Evolutionary conservation across 352 stramenopile genomes (phyloP), one percentile per base, ranked within the genome.

Genomic region (Globisporangium uncinulatum): DNA sequence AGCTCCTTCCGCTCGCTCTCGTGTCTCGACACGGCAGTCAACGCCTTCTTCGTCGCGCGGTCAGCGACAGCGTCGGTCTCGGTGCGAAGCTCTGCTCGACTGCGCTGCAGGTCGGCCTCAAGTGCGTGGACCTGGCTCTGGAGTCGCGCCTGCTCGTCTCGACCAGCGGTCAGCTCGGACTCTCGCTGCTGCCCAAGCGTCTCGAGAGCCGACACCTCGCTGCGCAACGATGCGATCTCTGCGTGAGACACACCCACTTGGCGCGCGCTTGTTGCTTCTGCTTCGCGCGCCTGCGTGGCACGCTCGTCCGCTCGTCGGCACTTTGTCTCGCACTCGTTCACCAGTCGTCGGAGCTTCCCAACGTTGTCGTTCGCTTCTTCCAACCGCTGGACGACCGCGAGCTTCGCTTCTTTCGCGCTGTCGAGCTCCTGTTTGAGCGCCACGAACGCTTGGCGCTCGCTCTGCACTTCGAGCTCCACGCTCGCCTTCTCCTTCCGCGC

Each of bases 361-460:
- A 90, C 60, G 50, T 88, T 85, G 29, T 77, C 73, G 39, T 90
- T 90, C 6, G 80, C 72, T 61, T 90, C 80, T 67, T 86, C 76
- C 4, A 90, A 57, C 10, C 80, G 73, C 37, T 87, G 76, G 3
- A 78, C 56, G 11, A 86, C 47, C 13, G 54, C 66, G 4, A 63
- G 64, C 42, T 83, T 88, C 0, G 66, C 54, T 4, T 88, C 73
- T 42, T 70, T 75, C 10, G 56, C 53, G 4, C 84, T 74, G 34
- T 87, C 75, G 42, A 71, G 59, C 43, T 87, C 77, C 10, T 71
- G 63, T 45, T 81, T 87, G 7, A 90, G 41, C 32, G 62, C 56
- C 13, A 84, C 77, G 43, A 87, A 87, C 7, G 58, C 65, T 47
- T 85, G 66, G 0, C 77, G 73, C 36, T 87, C 77, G 19, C 47